These are phyloP conservation scores for Diversispora epigaea DNA, from an alignment of 192 early-diverging fungal genomes.

Conservation along the genomic window DNA sequence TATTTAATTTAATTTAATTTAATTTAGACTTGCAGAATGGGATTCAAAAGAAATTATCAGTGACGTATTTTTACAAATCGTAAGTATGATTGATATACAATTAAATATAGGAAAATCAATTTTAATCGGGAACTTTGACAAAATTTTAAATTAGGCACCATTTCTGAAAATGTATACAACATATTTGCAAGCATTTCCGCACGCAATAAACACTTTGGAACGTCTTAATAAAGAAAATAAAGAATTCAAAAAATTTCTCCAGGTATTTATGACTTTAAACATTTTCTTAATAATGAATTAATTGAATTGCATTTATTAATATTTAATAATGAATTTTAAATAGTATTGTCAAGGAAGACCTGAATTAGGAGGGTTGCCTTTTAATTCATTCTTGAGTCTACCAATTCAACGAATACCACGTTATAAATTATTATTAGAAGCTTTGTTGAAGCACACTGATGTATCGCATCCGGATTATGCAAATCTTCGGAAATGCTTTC, in stretches of 20 bases:
- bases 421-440: conserved; percentile 78
- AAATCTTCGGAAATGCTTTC: conserved; percentile 57
- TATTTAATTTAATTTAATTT: background rate
- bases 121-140: no score
- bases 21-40: background rate
- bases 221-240: conserved; percentile 32
- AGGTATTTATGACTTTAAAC: conserved; percentile 11
- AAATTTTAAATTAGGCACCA: conserved; percentile 36
- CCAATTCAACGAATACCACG: conserved; percentile 91
- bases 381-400: conserved; percentile 81
- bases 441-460: conserved; percentile 69
- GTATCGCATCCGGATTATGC: conserved; percentile 70
- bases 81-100: background rate
- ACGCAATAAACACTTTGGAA: conserved; percentile 44
- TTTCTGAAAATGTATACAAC: conserved; percentile 82
- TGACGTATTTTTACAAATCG: conserved; percentile 27
- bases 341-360: conserved; percentile 28
- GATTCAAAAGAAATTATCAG: conserved; percentile 20
- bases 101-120: no score
- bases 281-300: background rate
- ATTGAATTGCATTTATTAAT: background rate
- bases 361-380: conserved; percentile 10
- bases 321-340: background rate
- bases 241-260: conserved; percentile 30
- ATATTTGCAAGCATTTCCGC: conserved; percentile 85